These are phyloP conservation scores for Marsdenia floribunda DNA, from an alignment of 257 asterid species.

Conservation along the genomic window DNA sequence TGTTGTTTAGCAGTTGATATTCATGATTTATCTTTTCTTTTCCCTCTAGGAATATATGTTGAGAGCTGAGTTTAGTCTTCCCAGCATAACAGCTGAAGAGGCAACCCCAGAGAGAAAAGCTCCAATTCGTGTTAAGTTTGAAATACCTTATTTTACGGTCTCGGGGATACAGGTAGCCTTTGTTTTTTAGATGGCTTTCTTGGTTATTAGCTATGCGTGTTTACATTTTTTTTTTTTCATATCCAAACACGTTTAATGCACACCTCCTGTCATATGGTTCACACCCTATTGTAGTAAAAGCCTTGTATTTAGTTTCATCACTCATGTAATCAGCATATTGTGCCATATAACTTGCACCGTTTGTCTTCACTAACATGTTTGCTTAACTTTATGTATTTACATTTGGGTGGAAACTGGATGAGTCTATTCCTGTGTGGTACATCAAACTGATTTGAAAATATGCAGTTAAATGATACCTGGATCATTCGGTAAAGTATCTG, in stretches of 20 bases:
- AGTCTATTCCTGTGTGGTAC: not conserved
- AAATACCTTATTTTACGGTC: constrained; percentile 97
- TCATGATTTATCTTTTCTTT: constrained; percentile 5
- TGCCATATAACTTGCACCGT: not conserved
- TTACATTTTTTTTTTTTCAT: not conserved
- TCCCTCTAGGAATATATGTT: constrained; percentile 80
- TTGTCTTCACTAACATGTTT: not conserved
- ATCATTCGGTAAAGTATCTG: not conserved
- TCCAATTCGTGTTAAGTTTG: constrained; percentile 96
- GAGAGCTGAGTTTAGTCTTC: constrained; percentile 95
- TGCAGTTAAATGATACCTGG: not conserved
- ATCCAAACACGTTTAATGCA: not conserved
- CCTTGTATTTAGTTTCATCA: not conserved
- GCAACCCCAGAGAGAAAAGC: constrained; percentile 88
- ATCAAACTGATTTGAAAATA: no score
- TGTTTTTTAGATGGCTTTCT: not conserved
- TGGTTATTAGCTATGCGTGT: not conserved
- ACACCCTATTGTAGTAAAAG: not conserved
- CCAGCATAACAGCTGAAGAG: constrained; percentile 90
- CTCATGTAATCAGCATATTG: not conserved
- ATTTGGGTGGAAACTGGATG: not conserved
- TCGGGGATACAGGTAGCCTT: constrained; percentile 93
- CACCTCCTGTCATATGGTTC: not conserved
- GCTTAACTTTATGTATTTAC: not conserved
- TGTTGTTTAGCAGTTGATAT: not conserved